Evolutionary conservation across 2,329 filamentous ascomycete genomes (phyloP), one percentile per base, ranked within the genome.

Genomic region (Cytospora mali): DNA sequence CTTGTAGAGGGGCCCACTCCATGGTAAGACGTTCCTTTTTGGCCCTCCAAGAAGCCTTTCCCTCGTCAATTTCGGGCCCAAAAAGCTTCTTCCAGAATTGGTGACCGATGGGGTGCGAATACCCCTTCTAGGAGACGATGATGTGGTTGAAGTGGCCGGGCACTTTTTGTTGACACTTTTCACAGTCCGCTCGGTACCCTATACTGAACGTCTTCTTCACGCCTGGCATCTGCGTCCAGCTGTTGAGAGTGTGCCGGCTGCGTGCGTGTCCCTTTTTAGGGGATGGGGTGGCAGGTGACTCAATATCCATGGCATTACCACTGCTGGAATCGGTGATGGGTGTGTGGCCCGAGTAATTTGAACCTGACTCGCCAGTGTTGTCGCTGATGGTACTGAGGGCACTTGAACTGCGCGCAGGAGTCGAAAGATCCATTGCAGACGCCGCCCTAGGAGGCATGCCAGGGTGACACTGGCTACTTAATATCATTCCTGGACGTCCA

Each of bases 111-210:
- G 63, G 60, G 31, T 59, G 23, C 25, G 55, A 49, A 27, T 56
- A 10, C 29, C 25, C 63, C 63, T 57, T 46, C 79, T 85, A 87
- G 54, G 84, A 85, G 69, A 87, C 82, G 66, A 92, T 86, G 64
- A 93, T 91, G 75, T 93, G 90, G 71, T 90, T 92, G 72, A 92
- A 93, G 72, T 93, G 90, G 1, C 90, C 90, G 0, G 90, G 90
- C 9, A 92, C 88, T 72, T 88, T 90, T 72, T 84, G 81, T 51
- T 83, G 83, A 75, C 90, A 93, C 75, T 92, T 92, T 65, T 92
- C 89, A 72, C 90, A 93, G 74, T 92, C 90, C 14, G 87, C 83
- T 66, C 90, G 81, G 76, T 89, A 93, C 56, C 90, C 90, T 85
- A 93, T 92, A 69, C 88, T 90, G 73, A 93, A 89, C 65, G 83